Conservation (phyloP, 2,329 filamentous ascomycete genomes). For the Reticulascus tulasneorum region DNA sequence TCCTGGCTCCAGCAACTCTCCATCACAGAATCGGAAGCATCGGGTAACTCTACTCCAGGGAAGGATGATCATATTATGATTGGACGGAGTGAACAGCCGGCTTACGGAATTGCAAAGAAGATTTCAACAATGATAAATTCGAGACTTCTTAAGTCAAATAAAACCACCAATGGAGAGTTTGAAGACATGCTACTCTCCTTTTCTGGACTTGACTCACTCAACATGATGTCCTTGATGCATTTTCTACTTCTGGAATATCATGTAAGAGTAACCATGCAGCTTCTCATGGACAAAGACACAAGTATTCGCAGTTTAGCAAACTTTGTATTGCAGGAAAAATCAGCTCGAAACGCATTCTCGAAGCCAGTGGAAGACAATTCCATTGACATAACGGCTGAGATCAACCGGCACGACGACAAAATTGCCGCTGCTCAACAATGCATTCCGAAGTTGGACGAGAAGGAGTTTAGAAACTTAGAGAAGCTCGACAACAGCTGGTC, state of each 20-base stretch:
- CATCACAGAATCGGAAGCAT: background rate
- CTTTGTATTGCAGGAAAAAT: background rate
- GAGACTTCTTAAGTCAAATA: background rate
- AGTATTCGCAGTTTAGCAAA: conserved; percentile 4
- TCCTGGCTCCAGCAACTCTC: background rate
- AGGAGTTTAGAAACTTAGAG: too few species aligned
- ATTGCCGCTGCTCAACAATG: too few species aligned
- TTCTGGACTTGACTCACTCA: conserved; percentile 8
- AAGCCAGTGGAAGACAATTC: too few species aligned
- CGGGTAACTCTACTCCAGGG: background rate
- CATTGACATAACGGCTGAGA: conserved; percentile 1
- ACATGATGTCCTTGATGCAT: conserved; percentile 12
- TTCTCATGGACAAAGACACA: conserved; percentile 7
- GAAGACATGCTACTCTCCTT: background rate
- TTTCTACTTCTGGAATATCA: conserved; percentile 2
- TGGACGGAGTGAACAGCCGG: background rate
- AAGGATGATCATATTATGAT: background rate
- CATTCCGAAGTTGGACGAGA: background rate
- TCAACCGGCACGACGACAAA: background rate
- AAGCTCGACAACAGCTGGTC: too few species aligned
- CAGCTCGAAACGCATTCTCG: too few species aligned
- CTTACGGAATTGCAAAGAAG: conserved; percentile 4
- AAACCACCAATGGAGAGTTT: background rate
- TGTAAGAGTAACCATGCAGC: conserved; percentile 5
- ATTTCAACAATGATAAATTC: background rate